phyloP scores from a whole-genome alignment of 306 rosid species.

The Malus orientalis region DNA sequence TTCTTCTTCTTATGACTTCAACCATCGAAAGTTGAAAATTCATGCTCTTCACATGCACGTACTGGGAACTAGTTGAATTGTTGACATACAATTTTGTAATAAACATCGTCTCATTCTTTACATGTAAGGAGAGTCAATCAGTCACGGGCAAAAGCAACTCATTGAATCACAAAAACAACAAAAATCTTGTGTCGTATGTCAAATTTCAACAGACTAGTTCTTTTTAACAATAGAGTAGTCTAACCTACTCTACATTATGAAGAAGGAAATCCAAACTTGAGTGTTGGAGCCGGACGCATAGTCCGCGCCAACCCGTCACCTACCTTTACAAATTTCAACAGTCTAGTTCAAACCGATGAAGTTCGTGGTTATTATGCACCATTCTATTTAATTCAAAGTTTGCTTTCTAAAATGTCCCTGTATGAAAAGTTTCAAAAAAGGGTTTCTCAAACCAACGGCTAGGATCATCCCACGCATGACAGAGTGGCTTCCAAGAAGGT shows the following conservation, averaged over 20 bases:
- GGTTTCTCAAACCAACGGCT: neutral
- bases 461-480: neutral
- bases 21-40: neutral
- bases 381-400: neutral
- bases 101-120: neutral
- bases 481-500: neutral
- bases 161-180: no score
- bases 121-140: neutral
- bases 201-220: no score
- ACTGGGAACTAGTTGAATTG: neutral
- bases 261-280: no score
- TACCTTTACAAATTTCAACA: neutral
- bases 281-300: no score
- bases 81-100: neutral
- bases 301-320: neutral
- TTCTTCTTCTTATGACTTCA: conserved; percentile 1
- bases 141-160: no score
- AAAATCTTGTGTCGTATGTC: no score
- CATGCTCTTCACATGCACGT: neutral
- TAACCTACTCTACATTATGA: no score
- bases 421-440: neutral
- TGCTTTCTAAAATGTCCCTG: neutral
- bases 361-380: neutral
- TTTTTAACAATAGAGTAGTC: no score
- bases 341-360: neutral